Conservation (phyloP, 2,329 filamentous ascomycete species). For the Lecanosticta acicola region DNA sequence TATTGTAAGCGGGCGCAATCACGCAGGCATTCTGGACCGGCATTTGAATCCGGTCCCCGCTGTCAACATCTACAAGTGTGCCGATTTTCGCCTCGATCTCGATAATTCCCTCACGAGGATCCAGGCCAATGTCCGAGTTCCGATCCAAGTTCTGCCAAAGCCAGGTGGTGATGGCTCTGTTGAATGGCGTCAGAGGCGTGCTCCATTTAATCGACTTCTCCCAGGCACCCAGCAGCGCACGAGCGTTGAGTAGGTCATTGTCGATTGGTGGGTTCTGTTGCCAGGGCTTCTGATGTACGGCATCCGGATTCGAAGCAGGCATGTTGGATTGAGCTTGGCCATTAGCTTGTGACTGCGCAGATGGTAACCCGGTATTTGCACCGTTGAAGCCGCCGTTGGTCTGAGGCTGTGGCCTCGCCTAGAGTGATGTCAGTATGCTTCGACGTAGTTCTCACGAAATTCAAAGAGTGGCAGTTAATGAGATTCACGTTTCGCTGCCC, state of each 20-base stretch:
- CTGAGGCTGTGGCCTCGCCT: background rate
- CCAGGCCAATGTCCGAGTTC: constrained; percentile 51
- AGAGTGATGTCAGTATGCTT: background rate
- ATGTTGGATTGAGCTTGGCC: constrained; percentile 2
- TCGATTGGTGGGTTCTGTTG: constrained; percentile 19
- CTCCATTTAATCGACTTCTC: constrained; percentile 28
- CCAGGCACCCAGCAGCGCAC: constrained; percentile 26
- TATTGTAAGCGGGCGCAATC: constrained; percentile 51
- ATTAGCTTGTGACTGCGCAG: constrained; percentile 2
- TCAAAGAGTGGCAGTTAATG: background rate
- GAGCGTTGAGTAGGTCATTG: constrained; percentile 22
- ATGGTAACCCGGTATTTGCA: background rate
- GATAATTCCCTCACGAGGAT: constrained; percentile 62
- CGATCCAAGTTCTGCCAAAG: constrained; percentile 19
- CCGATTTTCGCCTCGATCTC: constrained; percentile 96
- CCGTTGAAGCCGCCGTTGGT: constrained; percentile 2
- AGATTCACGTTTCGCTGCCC: background rate
- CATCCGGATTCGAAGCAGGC: background rate
- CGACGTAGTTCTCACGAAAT: background rate
- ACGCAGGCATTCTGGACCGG: constrained; percentile 67
- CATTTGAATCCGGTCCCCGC: constrained; percentile 61
- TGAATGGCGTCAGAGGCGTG: constrained; percentile 21
- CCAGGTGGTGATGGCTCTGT: constrained; percentile 27
- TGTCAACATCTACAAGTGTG: constrained; percentile 67
- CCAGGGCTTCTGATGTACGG: background rate